These are phyloP conservation scores for Micromonas commoda DNA, from an alignment of 139 green algal species.

Conservation along the genomic window DNA sequence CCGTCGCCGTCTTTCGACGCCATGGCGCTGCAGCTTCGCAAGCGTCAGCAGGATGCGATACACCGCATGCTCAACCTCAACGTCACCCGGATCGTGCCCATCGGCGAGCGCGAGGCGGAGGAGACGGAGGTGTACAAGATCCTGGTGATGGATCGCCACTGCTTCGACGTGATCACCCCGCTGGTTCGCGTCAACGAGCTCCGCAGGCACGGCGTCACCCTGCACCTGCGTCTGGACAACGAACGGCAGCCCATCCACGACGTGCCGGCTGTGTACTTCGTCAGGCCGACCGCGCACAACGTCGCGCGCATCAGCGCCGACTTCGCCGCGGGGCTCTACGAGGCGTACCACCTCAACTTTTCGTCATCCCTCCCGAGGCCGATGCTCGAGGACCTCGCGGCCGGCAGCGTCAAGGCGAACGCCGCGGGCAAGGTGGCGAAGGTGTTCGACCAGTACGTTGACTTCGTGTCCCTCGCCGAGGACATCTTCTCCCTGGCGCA, in stretches of 20 bases:
- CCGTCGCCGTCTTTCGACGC: neutral
- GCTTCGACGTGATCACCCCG: slow-evolving; percentile 84
- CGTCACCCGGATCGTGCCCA: neutral
- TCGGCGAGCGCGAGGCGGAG: neutral
- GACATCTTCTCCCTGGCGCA: slow-evolving; percentile 82
- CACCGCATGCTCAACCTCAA: slow-evolving; percentile 48
- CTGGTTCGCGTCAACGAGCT: slow-evolving; percentile 85
- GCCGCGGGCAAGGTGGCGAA: slow-evolving; percentile 37
- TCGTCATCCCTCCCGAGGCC: slow-evolving; percentile 54
- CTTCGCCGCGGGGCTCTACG: slow-evolving; percentile 70
- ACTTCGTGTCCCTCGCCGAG: slow-evolving; percentile 81
- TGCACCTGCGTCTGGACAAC: slow-evolving; percentile 80
- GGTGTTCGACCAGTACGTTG: slow-evolving; percentile 85
- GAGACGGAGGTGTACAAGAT: slow-evolving; percentile 84
- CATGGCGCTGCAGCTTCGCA: neutral
- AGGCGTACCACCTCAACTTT: slow-evolving; percentile 91
- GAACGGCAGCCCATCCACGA: slow-evolving; percentile 89
- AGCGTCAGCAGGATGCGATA: slow-evolving; percentile 19
- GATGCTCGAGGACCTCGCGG: slow-evolving; percentile 64
- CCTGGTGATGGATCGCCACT: slow-evolving; percentile 83
- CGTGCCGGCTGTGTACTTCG: slow-evolving; percentile 93
- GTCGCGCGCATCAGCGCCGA: slow-evolving; percentile 69
- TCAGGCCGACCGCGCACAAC: slow-evolving; percentile 62
- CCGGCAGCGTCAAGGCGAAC: slow-evolving; percentile 52
- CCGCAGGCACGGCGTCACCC: slow-evolving; percentile 83